A percentile compares a stretch with the other conserved stretches of the same genome.
Conservation (phyloP, 2,329 filamentous ascomycete species). For the Dactylonectria macrodidyma region DNA sequence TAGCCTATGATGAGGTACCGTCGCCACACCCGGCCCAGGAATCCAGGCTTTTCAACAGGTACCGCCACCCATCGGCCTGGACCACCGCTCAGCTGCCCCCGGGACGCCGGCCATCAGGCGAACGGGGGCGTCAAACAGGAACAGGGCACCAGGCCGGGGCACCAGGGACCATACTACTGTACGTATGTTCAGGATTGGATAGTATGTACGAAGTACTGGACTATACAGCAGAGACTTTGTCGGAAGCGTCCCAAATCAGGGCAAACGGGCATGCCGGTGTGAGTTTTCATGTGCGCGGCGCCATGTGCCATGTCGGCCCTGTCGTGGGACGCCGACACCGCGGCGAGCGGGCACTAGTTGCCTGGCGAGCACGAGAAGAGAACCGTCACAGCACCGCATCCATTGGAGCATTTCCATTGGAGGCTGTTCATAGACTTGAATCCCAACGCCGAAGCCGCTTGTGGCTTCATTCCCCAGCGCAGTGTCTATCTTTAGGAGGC, state of each 20-base stretch:
- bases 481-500: neutral
- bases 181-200: too few species aligned
- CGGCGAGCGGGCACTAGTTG: constrained; percentile 23
- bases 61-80: constrained; percentile 8
- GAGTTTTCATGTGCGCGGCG: constrained; percentile 7
- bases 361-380: constrained; percentile 9
- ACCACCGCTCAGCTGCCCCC: constrained; percentile 8
- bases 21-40: neutral
- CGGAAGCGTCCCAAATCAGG: constrained; percentile 2
- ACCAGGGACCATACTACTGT: neutral
- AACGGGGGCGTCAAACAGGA: neutral
- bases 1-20: constrained; percentile 14
- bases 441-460: neutral
- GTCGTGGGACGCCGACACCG: constrained; percentile 19
- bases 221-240: neutral
- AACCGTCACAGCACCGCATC: constrained; percentile 1
- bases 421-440: neutral
- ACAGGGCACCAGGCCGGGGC: neutral
- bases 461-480: constrained; percentile 2
- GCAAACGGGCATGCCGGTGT: constrained; percentile 24
- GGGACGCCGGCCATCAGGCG: neutral
- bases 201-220: too few species aligned
- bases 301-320: constrained; percentile 19
- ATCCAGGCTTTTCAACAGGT: neutral
- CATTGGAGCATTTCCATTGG: neutral